Evolutionary conservation across 768 basidiomycete genomes (phyloP).

Genomic region (Tulasnella sp.): DNA sequence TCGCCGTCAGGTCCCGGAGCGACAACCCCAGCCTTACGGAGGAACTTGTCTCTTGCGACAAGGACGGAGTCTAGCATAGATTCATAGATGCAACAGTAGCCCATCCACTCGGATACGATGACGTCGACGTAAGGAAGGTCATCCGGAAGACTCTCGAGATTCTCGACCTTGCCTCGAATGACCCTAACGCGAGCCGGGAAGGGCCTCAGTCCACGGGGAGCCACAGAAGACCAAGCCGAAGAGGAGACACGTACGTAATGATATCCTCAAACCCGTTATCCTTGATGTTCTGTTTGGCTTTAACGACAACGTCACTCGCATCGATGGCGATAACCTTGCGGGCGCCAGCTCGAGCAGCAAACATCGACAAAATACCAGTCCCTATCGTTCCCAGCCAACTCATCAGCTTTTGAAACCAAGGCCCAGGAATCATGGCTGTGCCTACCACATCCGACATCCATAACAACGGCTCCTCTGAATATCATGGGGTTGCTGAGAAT

Average conservation of each 20-base stretch:
- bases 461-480: slow-evolving; percentile 77
- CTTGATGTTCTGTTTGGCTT: slow-evolving; percentile 68
- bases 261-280: slow-evolving; percentile 60
- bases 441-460: slow-evolving; percentile 83
- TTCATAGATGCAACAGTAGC: slow-evolving; percentile 85
- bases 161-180: slow-evolving; percentile 84
- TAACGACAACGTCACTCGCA: slow-evolving; percentile 73
- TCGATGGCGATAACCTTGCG: slow-evolving; percentile 88
- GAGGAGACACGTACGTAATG: slow-evolving; percentile 48
- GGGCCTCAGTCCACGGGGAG: neutral
- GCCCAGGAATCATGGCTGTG: neutral
- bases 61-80: slow-evolving; percentile 97
- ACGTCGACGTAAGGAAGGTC: slow-evolving; percentile 75
- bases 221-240: neutral
- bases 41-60: slow-evolving; percentile 76
- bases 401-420: neutral
- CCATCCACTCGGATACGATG: slow-evolving; percentile 99
- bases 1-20: slow-evolving; percentile 1
- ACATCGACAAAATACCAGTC: slow-evolving; percentile 84
- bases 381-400: slow-evolving; percentile 29
- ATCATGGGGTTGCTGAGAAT: slow-evolving; percentile 73
- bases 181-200: slow-evolving; percentile 43
- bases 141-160: slow-evolving; percentile 62
- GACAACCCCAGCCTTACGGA: slow-evolving; percentile 32
- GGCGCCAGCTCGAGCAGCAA: slow-evolving; percentile 84